Percentiles rank a stretch among this genome's conserved stretches.
These are phyloP conservation scores for Dactylonectria macrodidyma DNA, from an alignment of 2,329 filamentous ascomycete species.

Conservation along the genomic window DNA sequence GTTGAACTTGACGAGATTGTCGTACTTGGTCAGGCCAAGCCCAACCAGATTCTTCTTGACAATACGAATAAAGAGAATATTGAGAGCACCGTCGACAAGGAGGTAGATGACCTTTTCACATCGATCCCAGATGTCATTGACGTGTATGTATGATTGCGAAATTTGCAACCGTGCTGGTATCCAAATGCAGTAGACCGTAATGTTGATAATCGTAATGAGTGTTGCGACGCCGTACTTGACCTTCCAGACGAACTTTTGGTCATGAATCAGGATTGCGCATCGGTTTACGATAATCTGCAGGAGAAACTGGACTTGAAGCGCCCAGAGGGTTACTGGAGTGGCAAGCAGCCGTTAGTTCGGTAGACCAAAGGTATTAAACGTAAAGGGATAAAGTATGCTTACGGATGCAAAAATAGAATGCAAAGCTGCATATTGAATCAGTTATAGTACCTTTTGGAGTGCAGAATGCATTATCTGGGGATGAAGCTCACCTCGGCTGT, in stretches of 20 bases:
- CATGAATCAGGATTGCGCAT: slow-evolving; percentile 25
- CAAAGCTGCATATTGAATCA: slow-evolving; percentile 4
- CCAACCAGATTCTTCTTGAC: slow-evolving; percentile 60
- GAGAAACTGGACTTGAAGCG: slow-evolving; percentile 29
- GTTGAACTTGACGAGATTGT: slow-evolving; percentile 14
- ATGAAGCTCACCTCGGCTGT: slow-evolving; percentile 24
- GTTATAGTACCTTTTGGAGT: neutral
- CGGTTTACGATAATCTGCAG: slow-evolving; percentile 39
- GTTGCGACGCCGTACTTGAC: slow-evolving; percentile 24
- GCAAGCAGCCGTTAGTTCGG: neutral
- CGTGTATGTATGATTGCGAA: slow-evolving; percentile 52
- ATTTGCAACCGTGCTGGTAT: slow-evolving; percentile 61
- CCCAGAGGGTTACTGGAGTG: slow-evolving; percentile 23
- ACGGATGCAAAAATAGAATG: slow-evolving; percentile 29
- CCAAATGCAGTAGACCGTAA: slow-evolving; percentile 64
- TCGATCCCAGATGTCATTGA: slow-evolving; percentile 65
- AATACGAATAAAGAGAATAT: slow-evolving; percentile 59
- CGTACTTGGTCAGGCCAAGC: slow-evolving; percentile 60
- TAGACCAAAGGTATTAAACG: too few species aligned
- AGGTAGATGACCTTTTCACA: slow-evolving; percentile 62
- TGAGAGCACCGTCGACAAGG: slow-evolving; percentile 59
- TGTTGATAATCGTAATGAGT: slow-evolving; percentile 61
- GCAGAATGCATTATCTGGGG: too few species aligned
- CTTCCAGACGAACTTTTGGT: slow-evolving; percentile 14
- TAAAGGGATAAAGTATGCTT: neutral